Conservation (phyloP, 2,329 filamentous ascomycete species). For the Macrophomina phaseolina region DNA sequence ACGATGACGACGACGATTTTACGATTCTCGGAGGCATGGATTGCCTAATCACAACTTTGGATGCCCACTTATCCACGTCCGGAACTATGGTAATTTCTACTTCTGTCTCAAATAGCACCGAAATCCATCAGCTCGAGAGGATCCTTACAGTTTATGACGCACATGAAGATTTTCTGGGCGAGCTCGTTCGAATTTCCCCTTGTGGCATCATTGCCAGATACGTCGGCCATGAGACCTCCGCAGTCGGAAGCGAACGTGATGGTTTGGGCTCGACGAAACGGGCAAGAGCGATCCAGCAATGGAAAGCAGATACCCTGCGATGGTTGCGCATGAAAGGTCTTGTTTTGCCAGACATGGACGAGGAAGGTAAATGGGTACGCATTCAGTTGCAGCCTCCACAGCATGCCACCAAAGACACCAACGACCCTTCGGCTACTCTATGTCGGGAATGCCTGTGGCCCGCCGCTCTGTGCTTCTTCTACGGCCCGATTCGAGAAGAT, state of each 20-base stretch:
- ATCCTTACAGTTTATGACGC: constrained; percentile 12
- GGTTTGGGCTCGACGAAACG: neutral
- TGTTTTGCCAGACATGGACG: constrained; percentile 35
- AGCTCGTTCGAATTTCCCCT: constrained; percentile 24
- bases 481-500: neutral
- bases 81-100: constrained; percentile 29
- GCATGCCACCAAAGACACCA: constrained; percentile 7
- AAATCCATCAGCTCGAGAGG: constrained; percentile 19
- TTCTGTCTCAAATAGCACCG: constrained; percentile 16
- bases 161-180: constrained; percentile 19
- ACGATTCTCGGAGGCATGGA: neutral
- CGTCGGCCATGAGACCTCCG: constrained; percentile 13
- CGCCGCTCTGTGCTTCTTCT: constrained; percentile 38
- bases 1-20: constrained; percentile 19
- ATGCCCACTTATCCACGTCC: constrained; percentile 28
- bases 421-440: neutral
- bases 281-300: constrained; percentile 29
- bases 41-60: constrained; percentile 20
- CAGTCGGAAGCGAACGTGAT: constrained; percentile 7
- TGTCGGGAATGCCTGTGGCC: constrained; percentile 43
- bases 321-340: constrained; percentile 46
- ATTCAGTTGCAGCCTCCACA: constrained; percentile 22
- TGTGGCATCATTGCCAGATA: constrained; percentile 24
- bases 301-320: constrained; percentile 41
- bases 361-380: constrained; percentile 28